Conservation (phyloP, 1,139 yeast genomes). For the Pichia norvegensis region DNA sequence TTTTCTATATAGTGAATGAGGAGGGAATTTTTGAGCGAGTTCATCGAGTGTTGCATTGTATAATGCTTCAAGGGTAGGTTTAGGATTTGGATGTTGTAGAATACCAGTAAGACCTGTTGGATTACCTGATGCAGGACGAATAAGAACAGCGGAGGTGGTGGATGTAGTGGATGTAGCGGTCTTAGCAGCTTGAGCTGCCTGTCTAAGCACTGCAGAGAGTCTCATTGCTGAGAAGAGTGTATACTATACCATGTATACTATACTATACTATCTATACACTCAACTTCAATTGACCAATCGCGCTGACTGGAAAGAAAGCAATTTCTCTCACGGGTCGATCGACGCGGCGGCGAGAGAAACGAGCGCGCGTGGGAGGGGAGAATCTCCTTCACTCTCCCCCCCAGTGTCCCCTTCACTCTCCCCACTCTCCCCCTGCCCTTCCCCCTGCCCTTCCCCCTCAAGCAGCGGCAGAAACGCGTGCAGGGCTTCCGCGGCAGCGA, state of each 20-base stretch:
- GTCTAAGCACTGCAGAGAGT: slow-evolving; percentile 32
- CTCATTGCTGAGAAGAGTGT: slow-evolving; percentile 30
- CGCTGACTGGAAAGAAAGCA: too few relatives aligned
- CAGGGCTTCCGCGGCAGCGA: background rate
- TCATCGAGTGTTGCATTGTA: slow-evolving; percentile 62
- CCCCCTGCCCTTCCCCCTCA: too few relatives aligned
- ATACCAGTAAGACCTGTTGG: slow-evolving; percentile 81
- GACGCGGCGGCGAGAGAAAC: too few relatives aligned
- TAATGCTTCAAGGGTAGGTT: slow-evolving; percentile 66
- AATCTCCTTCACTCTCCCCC: background rate
- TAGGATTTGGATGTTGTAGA: slow-evolving; percentile 74
- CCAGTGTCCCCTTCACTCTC: slow-evolving; percentile 1
- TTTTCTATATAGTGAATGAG: slow-evolving; percentile 65
- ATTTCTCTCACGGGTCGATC: background rate
- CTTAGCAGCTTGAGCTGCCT: slow-evolving; percentile 33
- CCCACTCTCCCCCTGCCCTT: too few relatives aligned
- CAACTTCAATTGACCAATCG: too few relatives aligned
- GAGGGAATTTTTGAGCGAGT: slow-evolving; percentile 55
- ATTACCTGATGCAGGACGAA: slow-evolving; percentile 58
- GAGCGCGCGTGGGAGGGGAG: too few relatives aligned
- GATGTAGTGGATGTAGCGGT: background rate
- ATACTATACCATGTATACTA: too few relatives aligned
- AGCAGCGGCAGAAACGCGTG: background rate
- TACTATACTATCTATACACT: too few relatives aligned
- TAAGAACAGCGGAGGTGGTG: slow-evolving; percentile 39